Percentiles rank a stretch among this genome's conserved stretches.
Conservation (phyloP, 1,139 yeast genomes). For the Geotrichum reessii region DNA sequence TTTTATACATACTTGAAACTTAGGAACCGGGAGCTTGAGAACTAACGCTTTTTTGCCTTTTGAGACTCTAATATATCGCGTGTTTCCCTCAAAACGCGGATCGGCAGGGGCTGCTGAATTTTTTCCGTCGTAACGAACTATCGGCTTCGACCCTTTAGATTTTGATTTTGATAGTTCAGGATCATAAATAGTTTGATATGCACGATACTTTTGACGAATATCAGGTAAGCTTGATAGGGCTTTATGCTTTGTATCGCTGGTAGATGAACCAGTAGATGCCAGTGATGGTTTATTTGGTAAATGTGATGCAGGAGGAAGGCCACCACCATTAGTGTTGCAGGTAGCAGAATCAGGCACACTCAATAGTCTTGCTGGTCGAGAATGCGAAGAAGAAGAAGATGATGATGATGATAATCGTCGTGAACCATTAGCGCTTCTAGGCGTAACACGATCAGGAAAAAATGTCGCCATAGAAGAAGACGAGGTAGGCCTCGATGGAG, state of each 20-base stretch:
- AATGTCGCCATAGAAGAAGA: slow-evolving; percentile 17
- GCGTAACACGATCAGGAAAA: slow-evolving; percentile 17
- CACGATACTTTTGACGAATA: neutral
- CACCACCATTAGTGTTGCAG: neutral
- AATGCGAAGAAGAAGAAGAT: neutral
- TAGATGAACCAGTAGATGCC: neutral
- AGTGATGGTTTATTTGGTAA: neutral
- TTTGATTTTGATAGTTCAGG: slow-evolving; percentile 48
- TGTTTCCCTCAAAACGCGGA: slow-evolving; percentile 13
- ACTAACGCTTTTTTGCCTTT: slow-evolving; percentile 33
- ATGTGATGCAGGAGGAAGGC: neutral
- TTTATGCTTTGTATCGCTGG: neutral
- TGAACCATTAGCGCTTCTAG: neutral
- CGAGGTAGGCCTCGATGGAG: slow-evolving; percentile 4
- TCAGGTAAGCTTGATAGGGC: neutral
- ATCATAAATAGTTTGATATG: slow-evolving; percentile 42
- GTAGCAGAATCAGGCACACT: neutral
- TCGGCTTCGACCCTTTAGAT: slow-evolving; percentile 40
- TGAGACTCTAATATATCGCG: slow-evolving; percentile 28
- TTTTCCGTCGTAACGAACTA: slow-evolving; percentile 26
- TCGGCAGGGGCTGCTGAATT: slow-evolving; percentile 13
- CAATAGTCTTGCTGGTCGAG: neutral
- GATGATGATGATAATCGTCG: neutral
- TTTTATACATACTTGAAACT: slow-evolving; percentile 32
- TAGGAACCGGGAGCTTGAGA: slow-evolving; percentile 46